A percentile compares a stretch with the other conserved stretches of the same genome.
These are phyloP conservation scores for Apium graveolens DNA, from an alignment of 129 eudicot genomes.

Conservation along the genomic window DNA sequence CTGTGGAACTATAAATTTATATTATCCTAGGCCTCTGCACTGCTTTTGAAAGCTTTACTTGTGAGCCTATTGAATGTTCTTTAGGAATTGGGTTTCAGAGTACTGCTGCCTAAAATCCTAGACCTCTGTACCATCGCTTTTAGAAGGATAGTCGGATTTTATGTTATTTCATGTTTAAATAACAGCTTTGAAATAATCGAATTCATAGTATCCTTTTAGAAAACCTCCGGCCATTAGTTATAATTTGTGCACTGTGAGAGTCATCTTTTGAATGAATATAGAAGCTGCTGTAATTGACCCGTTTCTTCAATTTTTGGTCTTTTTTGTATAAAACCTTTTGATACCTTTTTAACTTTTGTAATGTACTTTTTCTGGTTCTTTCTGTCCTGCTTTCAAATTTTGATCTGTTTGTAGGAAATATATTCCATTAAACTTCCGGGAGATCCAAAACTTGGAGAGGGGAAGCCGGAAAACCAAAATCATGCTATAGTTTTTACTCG, in stretches of 20 bases:
- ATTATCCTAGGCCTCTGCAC: background rate
- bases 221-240: background rate
- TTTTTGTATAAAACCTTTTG: background rate
- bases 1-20: too few species aligned
- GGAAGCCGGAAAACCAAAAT: constrained; percentile 95
- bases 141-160: background rate
- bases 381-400: background rate
- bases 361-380: constrained; percentile 4
- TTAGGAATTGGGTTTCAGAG: background rate
- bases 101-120: background rate
- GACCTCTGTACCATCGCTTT: background rate
- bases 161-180: background rate
- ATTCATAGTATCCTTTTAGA: background rate
- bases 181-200: background rate
- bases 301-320: background rate
- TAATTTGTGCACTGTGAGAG: background rate
- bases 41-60: background rate
- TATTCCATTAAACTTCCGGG: constrained; percentile 97
- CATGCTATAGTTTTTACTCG: constrained; percentile 98
- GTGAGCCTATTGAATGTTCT: too few species aligned
- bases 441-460: constrained; percentile 98
- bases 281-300: background rate
- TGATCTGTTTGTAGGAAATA: constrained; percentile 52
- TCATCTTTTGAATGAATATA: background rate
- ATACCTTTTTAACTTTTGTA: background rate